These are phyloP conservation scores for Trichothecium roseum DNA, from an alignment of 2,329 filamentous ascomycete species.

Conservation along the genomic window DNA sequence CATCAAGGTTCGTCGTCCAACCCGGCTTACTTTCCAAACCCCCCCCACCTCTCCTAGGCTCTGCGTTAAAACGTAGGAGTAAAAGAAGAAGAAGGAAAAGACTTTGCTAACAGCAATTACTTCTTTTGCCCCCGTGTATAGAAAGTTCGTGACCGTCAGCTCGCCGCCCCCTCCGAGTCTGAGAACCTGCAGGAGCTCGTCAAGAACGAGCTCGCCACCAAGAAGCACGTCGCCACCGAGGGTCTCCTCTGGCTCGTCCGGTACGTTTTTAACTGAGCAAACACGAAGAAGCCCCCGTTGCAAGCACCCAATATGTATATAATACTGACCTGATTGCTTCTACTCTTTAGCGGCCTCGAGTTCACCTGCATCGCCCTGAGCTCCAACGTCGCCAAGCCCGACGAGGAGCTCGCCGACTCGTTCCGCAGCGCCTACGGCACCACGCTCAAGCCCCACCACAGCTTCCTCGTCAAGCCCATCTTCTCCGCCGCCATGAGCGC, in stretches of 20 bases:
- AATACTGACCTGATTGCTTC: not conserved
- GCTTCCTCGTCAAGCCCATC: slow-evolving; percentile 79
- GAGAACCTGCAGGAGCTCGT: slow-evolving; percentile 76
- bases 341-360: slow-evolving; percentile 89
- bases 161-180: slow-evolving; percentile 69
- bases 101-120: slow-evolving; percentile 4
- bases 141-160: slow-evolving; percentile 83
- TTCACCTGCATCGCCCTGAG: slow-evolving; percentile 83
- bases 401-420: slow-evolving; percentile 70
- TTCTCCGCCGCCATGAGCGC: slow-evolving; percentile 91
- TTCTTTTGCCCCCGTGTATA: slow-evolving; percentile 23
- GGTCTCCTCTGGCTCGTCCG: slow-evolving; percentile 85
- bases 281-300: slow-evolving; percentile 1
- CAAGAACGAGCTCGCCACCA: slow-evolving; percentile 76
- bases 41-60: no score
- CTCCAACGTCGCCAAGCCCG: slow-evolving; percentile 58
- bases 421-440: slow-evolving; percentile 78
- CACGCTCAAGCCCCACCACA: slow-evolving; percentile 89
- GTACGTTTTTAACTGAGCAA: no score
- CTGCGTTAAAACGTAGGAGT: no score
- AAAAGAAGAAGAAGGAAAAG: no score
- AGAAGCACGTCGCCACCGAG: slow-evolving; percentile 82
- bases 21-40: not conserved
- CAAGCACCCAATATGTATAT: not conserved
- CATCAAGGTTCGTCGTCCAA: slow-evolving; percentile 56